Evolutionary conservation across 257 asterid species (phyloP), one percentile per base, ranked within the genome.

Genomic region (Scutellaria baicalensis): DNA sequence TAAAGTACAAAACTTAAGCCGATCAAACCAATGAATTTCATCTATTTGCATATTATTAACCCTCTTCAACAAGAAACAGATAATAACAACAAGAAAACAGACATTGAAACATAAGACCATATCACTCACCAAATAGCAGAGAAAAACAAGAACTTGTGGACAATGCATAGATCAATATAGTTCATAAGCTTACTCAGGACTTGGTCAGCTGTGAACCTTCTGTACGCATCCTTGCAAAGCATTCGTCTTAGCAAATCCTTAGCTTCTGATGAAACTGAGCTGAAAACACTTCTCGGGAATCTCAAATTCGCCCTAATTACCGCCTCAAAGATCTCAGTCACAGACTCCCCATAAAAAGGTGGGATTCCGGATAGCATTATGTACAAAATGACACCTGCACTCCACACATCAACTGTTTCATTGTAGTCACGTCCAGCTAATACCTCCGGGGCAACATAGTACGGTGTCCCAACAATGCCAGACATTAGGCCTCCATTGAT

Each of bases 381-480:
- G 74, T 83, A 85, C 81, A 85, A 61, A 59, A 85, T 76, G 36
- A 82, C 79, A n/a, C 88, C 90, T 10, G 84, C 84, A 49, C 92
- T 86, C 89, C 92, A 86, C 61, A 86, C 80, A 23, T 86, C 92
- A 0, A 84, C 84, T 21, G 82, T 86, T 64, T 86, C 89, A 13
- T 68, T 70, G 72, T 86, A 86, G 17, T 77, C 83, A 16, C 72
- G 67, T 3, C 89, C 89, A 0, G 76, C 44, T 9, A 86, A 27
- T 3, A 86, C 86, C 66, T 86, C 92, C 0, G 89, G 89, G 5
- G 92, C 89, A 4, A 86, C 86, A 4, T 86, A 86, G 74, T 84
- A 84, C 8, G 89, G 89, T 3, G 89, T 84, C 64, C 89, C 89
- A 0, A 84, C 89, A 9, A 81, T 71, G 10, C 89, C 89, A 10